phyloP scores from a whole-genome alignment of 257 asterid genomes.

The Solanum paucissectum region DNA sequence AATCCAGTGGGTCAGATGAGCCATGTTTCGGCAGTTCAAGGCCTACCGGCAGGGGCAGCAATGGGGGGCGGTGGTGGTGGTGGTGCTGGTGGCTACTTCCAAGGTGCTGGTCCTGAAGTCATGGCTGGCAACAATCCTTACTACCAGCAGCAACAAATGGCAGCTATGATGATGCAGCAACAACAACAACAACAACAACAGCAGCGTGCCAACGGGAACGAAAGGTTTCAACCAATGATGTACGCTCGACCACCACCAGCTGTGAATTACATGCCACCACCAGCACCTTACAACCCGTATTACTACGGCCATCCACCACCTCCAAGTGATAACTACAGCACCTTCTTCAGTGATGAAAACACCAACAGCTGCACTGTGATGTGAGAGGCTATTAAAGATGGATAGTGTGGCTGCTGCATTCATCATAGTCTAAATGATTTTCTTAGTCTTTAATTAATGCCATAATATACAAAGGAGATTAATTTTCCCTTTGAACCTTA shows the following conservation, averaged over 20 bases:
- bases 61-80: constrained; percentile 32
- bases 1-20: constrained; percentile 49
- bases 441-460: background rate
- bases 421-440: background rate
- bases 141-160: constrained; percentile 65
- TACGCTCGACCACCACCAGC: constrained; percentile 95
- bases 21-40: constrained; percentile 58
- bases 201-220: constrained; percentile 76
- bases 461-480: constrained; percentile 4
- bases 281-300: constrained; percentile 36
- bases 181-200: constrained; percentile 5
- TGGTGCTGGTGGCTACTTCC: constrained; percentile 35
- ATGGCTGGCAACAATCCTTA: constrained; percentile 55
- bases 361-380: constrained; percentile 16
- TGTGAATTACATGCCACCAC: constrained; percentile 71
- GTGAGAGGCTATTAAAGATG: background rate
- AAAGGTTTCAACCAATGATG: constrained; percentile 97
- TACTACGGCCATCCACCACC: background rate
- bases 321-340: constrained; percentile 7
- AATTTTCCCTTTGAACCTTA: constrained; percentile 2
- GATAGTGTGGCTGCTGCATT: constrained; percentile 3
- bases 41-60: constrained; percentile 38
- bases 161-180: constrained; percentile 63
- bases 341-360: constrained; percentile 17
- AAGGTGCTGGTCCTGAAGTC: constrained; percentile 37